Evolutionary conservation across 331 rosid species (phyloP).

Genomic region (Acacia concinna): DNA sequence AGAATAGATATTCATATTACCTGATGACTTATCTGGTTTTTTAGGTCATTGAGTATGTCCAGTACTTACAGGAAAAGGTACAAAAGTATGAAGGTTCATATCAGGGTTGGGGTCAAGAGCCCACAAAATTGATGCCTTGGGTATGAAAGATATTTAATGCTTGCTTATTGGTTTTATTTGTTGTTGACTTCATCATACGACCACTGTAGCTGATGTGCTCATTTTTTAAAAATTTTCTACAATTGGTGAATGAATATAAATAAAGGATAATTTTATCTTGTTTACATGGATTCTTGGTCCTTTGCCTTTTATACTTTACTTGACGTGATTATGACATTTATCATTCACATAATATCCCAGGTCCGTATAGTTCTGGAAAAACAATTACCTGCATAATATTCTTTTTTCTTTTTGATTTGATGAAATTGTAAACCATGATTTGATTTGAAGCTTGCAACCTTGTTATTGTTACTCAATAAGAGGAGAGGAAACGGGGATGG

Average conservation of each 20-base stretch:
- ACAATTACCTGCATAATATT: neutral
- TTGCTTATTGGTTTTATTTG: neutral
- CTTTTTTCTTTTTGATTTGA: neutral
- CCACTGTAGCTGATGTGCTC: neutral
- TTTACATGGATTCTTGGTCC: neutral
- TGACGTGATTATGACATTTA: neutral
- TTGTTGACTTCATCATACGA: slow-evolving; percentile 18
- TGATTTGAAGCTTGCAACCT: neutral
- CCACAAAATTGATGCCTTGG: slow-evolving; percentile 95
- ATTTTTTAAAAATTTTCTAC: neutral
- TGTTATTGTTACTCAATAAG: neutral
- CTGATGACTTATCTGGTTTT: slow-evolving; percentile 20
- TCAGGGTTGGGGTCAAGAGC: slow-evolving; percentile 91
- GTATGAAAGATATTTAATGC: slow-evolving; percentile 32
- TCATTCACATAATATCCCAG: neutral
- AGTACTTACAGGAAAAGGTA: slow-evolving; percentile 80
- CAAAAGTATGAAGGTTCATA: slow-evolving; percentile 86
- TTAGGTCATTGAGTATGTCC: slow-evolving; percentile 97
- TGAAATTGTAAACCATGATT: neutral
- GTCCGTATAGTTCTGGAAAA: neutral
- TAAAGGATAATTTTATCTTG: neutral
- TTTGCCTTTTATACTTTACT: neutral
- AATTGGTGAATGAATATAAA: slow-evolving; percentile 4
- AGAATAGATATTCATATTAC: neutral
- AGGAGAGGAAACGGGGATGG: slow-evolving; percentile 1